Conservation (phyloP, 2,329 filamentous ascomycete genomes). For the Penicillium sp. region DNA sequence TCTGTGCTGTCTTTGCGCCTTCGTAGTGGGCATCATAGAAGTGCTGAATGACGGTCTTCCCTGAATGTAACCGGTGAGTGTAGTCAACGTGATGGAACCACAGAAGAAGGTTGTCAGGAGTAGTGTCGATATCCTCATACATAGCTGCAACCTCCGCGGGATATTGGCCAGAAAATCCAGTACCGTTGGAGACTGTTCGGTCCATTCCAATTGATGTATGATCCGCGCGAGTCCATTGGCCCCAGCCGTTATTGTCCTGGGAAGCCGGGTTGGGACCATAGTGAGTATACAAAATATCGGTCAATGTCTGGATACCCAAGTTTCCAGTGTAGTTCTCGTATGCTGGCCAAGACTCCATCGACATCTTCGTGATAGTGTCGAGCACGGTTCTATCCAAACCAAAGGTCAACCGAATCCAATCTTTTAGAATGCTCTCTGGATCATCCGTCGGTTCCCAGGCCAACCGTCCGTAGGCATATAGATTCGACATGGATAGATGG, state of each 20-base stretch:
- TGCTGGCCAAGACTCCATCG: constrained; percentile 70
- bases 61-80: constrained; percentile 63
- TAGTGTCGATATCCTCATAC: constrained; percentile 66
- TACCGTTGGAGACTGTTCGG: constrained; percentile 69
- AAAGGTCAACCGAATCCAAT: constrained; percentile 73
- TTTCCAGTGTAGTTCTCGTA: constrained; percentile 75
- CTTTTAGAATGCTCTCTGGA: constrained; percentile 58
- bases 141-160: constrained; percentile 61
- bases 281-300: constrained; percentile 69
- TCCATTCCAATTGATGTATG: constrained; percentile 68
- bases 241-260: constrained; percentile 70
- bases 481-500: constrained; percentile 71
- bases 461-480: constrained; percentile 70
- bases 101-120: constrained; percentile 68
- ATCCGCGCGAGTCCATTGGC: constrained; percentile 73
- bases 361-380: constrained; percentile 64
- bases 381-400: constrained; percentile 59
- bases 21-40: constrained; percentile 68
- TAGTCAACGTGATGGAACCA: constrained; percentile 79
- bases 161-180: constrained; percentile 69
- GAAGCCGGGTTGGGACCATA: constrained; percentile 70
- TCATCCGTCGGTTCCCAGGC: constrained; percentile 66
- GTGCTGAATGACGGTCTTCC: constrained; percentile 70
- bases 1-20: constrained; percentile 64
- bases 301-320: constrained; percentile 70